Evolutionary conservation across 192 early-diverging fungal genomes (phyloP).

Genomic region (Rhizophagus sp.): DNA sequence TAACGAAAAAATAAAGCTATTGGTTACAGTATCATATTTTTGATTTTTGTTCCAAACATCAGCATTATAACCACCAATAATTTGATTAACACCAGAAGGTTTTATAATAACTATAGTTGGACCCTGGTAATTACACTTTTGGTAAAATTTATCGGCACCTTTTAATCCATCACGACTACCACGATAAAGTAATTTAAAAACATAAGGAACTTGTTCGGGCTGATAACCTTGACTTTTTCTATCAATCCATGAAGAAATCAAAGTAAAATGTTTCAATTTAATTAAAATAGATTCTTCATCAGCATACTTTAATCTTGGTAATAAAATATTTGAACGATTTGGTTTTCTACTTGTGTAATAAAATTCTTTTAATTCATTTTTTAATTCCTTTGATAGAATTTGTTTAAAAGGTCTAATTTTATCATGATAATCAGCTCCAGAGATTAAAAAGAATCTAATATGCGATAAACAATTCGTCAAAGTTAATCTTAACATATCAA

Average conservation of each 20-base stretch:
- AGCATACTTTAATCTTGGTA: neutral
- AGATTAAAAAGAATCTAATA: slow-evolving; percentile 24
- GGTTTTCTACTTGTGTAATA: neutral
- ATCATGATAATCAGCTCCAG: slow-evolving; percentile 12
- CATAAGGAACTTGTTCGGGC: neutral
- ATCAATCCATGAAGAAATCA: slow-evolving; percentile 16
- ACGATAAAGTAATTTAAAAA: slow-evolving; percentile 3
- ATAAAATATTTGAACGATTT: neutral
- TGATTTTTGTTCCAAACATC: neutral
- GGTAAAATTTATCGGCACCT: neutral
- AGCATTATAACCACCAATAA: slow-evolving; percentile 26
- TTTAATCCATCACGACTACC: slow-evolving; percentile 11
- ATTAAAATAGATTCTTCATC: slow-evolving; percentile 1
- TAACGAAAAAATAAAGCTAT: slow-evolving; percentile 23
- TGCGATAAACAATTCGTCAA: slow-evolving; percentile 1
- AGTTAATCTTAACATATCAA: neutral
- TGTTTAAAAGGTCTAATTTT: slow-evolving; percentile 19
- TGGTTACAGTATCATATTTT: neutral
- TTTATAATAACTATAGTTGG: slow-evolving; percentile 11
- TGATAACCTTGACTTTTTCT: neutral
- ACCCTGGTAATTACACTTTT: slow-evolving; percentile 1
- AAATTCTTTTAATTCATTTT: slow-evolving; percentile 8
- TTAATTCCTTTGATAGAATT: slow-evolving; percentile 28
- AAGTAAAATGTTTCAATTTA: slow-evolving; percentile 5
- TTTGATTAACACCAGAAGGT: neutral